Conservation (phyloP, 768 basidiomycete genomes). For the Cubamyces lactineus region DNA sequence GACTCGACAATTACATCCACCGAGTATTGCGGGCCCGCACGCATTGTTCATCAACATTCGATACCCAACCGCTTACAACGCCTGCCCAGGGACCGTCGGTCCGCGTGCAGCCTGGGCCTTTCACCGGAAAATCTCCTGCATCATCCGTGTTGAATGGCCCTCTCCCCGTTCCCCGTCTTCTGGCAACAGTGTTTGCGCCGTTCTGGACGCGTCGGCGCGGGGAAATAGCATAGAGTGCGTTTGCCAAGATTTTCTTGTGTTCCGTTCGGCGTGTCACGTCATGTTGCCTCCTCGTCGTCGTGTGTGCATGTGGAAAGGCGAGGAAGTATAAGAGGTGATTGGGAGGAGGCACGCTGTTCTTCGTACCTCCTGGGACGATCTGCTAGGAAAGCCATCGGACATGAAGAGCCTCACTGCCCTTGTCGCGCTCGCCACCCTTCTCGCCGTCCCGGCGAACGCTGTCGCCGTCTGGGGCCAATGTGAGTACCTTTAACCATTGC, state of each 20-base stretch:
- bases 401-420: slow-evolving; percentile 33
- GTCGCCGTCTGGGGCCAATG: slow-evolving; percentile 45
- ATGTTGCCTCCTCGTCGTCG: neutral
- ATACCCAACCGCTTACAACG: neutral
- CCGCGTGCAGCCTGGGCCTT: neutral
- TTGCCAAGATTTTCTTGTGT: slow-evolving; percentile 1
- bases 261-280: neutral
- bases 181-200: neutral
- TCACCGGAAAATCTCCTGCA: slow-evolving; percentile 20
- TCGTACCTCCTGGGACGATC: neutral
- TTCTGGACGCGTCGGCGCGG: slow-evolving; percentile 6
- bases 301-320: neutral
- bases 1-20: neutral
- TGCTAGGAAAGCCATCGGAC: neutral
- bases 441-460: slow-evolving; percentile 28
- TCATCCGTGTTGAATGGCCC: slow-evolving; percentile 15
- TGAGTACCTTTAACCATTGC: slow-evolving; percentile 20
- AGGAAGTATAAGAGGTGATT: neutral
- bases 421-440: slow-evolving; percentile 28
- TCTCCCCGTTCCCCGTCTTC: neutral
- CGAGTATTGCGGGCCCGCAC: neutral
- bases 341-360: neutral
- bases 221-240: slow-evolving; percentile 7
- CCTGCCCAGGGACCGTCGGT: too few relatives aligned
- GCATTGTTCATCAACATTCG: neutral